A percentile compares a stretch with the other conserved stretches of the same genome.
phyloP scores from a whole-genome alignment of 2,329 filamentous ascomycete species.

The Juglanconis sp. region DNA sequence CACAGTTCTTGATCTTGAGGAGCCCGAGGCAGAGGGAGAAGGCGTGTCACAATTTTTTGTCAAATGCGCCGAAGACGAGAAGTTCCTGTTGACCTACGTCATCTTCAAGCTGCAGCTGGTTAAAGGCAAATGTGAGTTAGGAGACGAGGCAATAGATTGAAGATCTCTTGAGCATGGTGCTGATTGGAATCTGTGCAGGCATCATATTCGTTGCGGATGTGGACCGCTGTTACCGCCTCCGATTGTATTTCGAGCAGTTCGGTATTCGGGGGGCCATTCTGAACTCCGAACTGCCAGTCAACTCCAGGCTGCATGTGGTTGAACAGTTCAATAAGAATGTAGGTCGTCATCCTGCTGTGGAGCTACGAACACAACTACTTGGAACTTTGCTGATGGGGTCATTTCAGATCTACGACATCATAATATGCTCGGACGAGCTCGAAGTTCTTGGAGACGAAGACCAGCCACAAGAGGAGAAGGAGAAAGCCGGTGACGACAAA shows the following conservation, averaged over 20 bases:
- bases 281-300: conserved; percentile 91
- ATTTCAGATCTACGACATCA: conserved; percentile 75
- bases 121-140: conserved; percentile 72
- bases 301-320: conserved; percentile 88
- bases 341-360: not conserved
- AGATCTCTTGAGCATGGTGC: not conserved
- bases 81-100: conserved; percentile 88
- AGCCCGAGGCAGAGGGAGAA: conserved; percentile 72
- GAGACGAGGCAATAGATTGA: conserved; percentile 65
- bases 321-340: conserved; percentile 96
- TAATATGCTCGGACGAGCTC: conserved; percentile 91
- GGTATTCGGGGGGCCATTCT: conserved; percentile 89
- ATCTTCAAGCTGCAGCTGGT: conserved; percentile 94
- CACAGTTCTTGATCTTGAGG: conserved; percentile 75
- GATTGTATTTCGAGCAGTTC: conserved; percentile 95
- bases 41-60: conserved; percentile 85
- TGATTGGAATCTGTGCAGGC: conserved; percentile 3
- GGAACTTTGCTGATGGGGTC: not conserved
- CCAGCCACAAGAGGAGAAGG: conserved; percentile 30
- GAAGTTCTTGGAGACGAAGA: conserved; percentile 72
- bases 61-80: conserved; percentile 92
- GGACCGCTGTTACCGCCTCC: conserved; percentile 84
- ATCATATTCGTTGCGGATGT: conserved; percentile 73
- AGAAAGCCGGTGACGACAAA: conserved; percentile 10
- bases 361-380: too few relatives aligned